Evolutionary conservation across 306 rosid genomes (phyloP), one percentile per base, ranked within the genome.

Genomic region (Begonia peltatifolia): DNA sequence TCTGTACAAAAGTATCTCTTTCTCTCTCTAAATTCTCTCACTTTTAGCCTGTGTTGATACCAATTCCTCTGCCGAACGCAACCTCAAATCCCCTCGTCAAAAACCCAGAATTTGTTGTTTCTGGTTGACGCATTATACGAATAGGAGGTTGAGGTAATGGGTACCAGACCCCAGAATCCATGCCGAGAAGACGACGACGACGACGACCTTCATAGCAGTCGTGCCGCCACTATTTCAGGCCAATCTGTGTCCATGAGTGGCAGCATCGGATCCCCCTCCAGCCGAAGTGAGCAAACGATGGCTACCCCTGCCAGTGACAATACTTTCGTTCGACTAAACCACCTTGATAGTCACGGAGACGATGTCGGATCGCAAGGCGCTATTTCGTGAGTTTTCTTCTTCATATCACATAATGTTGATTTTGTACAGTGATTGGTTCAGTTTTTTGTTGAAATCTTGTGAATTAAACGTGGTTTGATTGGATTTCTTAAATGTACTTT

Each of bases 201-300:
- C 1, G 95, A 76, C 57, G 85, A 83, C 63, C 44, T 67, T 13
- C 71, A 66, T 0, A 76, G 77, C 2, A 70, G 64, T 44, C 83
- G 73, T 16, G 66, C 61, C 14, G 20, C 83, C 48, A 75, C 94
- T 4, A 61, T 68, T 64, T 84, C 94, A 0, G 92, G 85, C 0
- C 88, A 82, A 71, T 84, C 97, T 11, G 85, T 78, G 38, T 89
- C 95, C 10, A 85, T 87, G 49, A 84, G 95, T 66, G 78, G 95
- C 53, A 90, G 99, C 63, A 74, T 79, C 6, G 99, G 97, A 9
- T 76, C 90, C 1, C 96, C 96, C 2, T 90, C 96, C 41, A 82
- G 90, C 74, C 82, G 95, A 51, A 82, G 95, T 58, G 95, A 88
- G 81, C 95, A 84, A 79, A 82, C 97, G 59, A 83, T 76, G 85